Conservation (phyloP, 208 protist genomes). For the Endotrypanum monterogeii region DNA sequence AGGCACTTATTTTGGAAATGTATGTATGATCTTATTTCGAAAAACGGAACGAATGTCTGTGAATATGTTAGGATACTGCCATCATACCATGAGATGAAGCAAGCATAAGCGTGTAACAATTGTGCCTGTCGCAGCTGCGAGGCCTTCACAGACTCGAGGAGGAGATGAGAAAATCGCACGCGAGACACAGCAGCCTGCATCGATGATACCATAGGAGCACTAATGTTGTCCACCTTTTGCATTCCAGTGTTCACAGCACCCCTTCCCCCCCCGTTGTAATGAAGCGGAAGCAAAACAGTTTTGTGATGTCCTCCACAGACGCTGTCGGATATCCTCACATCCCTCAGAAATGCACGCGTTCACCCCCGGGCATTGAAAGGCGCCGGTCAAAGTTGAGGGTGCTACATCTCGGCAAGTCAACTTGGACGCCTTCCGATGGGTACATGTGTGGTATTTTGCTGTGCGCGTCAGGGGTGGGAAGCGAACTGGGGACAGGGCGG, state of each 20-base stretch:
- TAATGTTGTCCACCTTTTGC: neutral
- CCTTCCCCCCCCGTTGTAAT: too few relatives aligned
- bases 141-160: too few relatives aligned
- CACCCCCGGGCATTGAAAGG: neutral
- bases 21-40: too few relatives aligned
- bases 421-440: too few relatives aligned
- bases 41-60: neutral
- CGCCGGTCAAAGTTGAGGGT: too few relatives aligned
- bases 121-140: neutral
- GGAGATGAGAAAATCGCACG: neutral
- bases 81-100: neutral
- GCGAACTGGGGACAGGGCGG: neutral
- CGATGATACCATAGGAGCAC: neutral
- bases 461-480: neutral
- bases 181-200: neutral
- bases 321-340: neutral
- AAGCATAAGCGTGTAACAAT: neutral
- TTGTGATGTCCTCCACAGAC: neutral
- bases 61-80: neutral
- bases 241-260: too few relatives aligned
- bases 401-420: too few relatives aligned
- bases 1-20: too few relatives aligned
- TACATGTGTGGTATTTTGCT: too few relatives aligned
- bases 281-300: neutral
- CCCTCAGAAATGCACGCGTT: neutral